Evolutionary conservation across 2,329 filamentous ascomycete species (phyloP), one percentile per base, ranked within the genome.

Genomic region (Botryotinia globosa): DNA sequence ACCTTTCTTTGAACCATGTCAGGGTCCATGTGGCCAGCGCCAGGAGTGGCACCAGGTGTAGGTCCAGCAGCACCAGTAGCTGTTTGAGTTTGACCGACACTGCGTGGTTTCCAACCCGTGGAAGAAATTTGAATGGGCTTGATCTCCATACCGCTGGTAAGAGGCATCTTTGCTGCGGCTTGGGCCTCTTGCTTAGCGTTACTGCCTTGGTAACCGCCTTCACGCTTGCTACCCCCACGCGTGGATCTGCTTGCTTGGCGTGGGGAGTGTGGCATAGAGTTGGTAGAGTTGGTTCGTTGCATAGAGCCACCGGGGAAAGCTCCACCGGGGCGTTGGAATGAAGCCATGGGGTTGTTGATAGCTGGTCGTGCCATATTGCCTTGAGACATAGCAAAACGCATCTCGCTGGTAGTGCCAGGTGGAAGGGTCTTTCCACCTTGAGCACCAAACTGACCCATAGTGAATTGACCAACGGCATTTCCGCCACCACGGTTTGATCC

Each of bases 1-100:
- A 99, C 96, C 90, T 99, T 99, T 78, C 95, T 91, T 85, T 99
- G 96, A 73, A 99, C 96, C 86, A 96, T 90, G 79, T 95, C 93
- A 37, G 96, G 95, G 76, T 97, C 90, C 84, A 98, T 88, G 78
- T 93, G 87, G 14, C 86, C 85, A 72, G 84, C 78, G 70, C 80
- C 84, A 73, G 84, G 81, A 63, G 81, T 84, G 74, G 85, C 81
- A 75, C 85, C 83, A 72, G 85, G 83, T 74, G 83, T 80, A 73
- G 83, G 81, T 54, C 83, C 81, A 61, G 83, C 75, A 56, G 85
- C 82, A 68, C 81, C 74, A 44, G 82, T 81, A 56, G 80, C 80
- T 45, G 81, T 77, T 68, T 78, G 71, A 74, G 81, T 82, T 76
- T 82, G 83, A 69, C 84, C 86, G 69, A 97, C 75, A 78, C 92